Base-by-base conservation (phyloP, 306 rosid species). In the Quercus engelmannii region DNA sequence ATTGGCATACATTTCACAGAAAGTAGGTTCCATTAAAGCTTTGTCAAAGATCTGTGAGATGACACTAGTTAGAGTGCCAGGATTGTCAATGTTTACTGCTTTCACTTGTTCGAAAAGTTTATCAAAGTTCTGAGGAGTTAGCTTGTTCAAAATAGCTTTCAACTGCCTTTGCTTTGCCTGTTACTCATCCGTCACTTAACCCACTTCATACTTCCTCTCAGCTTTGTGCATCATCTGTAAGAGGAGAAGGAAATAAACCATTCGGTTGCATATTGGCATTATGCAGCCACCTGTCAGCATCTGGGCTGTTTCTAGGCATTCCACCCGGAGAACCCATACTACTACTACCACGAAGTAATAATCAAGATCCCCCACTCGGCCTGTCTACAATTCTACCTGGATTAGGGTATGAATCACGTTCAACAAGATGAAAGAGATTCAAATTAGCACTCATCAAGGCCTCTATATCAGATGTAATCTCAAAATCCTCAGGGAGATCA, bases 1-100 rank as follows among this genome's bases (percentile, higher is more conserved):
- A 71, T 96, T 87, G 55, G 99, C 99, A 76, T 89, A 93, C 99
- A 96, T 93, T 87, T 96, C 99, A 90, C 99, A 96, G 81, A 96
- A 96, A 71, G 98, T 93, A 82, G 99, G 99, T 84, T 96, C 99
- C 92, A 81, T 91, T 33, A 96, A 82, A 81, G 99, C 99, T 78
- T 96, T 96, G 84, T 96, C 99, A 82, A 96, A 96, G 52, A 96
- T 96, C 87, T 96, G 99, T 67, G 97, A 89, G 85, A 96, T 91
- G 61, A 93, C 97, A 83, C 98, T 93, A 67, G 84, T 79, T 35
- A 96, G 93, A 6, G 98, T 93, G 74, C 2, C 80, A 8, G 91
- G 90, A 82, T 86, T 93, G 87, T 96, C 98, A 59, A 96, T 90
- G 57, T 88, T 93, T 46, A 96, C 98, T 59, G 82, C 94, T 88